These are phyloP conservation scores for Orbilia javanica DNA, from an alignment of 2,329 filamentous ascomycete species.

Conservation along the genomic window DNA sequence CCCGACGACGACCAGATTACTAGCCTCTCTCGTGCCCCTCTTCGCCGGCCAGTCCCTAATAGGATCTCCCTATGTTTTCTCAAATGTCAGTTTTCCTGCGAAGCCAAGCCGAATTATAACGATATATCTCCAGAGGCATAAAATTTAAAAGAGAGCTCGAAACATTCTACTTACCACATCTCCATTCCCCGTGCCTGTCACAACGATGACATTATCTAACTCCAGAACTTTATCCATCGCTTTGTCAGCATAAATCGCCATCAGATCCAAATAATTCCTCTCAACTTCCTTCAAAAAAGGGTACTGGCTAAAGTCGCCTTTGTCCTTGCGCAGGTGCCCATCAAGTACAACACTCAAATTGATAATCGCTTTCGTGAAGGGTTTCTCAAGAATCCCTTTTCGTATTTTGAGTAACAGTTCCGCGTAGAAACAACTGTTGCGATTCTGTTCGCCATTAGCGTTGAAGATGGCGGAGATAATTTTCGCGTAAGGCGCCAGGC, in stretches of 20 bases:
- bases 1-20: slow-evolving; percentile 23
- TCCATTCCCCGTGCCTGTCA: slow-evolving; percentile 13
- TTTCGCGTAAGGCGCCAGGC: slow-evolving; percentile 14
- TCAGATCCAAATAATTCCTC: neutral
- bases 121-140: neutral
- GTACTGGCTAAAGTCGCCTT: neutral
- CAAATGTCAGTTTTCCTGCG: neutral
- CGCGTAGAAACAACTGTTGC: neutral
- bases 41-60: slow-evolving; percentile 12
- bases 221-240: neutral
- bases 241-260: slow-evolving; percentile 5
- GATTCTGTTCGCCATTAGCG: neutral
- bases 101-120: neutral
- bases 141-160: neutral
- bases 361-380: neutral
- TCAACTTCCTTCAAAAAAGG: neutral
- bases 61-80: neutral
- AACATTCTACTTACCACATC: neutral
- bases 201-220: slow-evolving; percentile 7
- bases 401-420: slow-evolving; percentile 13
- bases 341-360: neutral
- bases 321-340: neutral
- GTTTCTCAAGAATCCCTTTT: neutral
- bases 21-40: neutral
- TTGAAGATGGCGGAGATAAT: neutral